phyloP scores from a whole-genome alignment of 2,329 filamentous ascomycete species.

The Amesomyces nigricolor region DNA sequence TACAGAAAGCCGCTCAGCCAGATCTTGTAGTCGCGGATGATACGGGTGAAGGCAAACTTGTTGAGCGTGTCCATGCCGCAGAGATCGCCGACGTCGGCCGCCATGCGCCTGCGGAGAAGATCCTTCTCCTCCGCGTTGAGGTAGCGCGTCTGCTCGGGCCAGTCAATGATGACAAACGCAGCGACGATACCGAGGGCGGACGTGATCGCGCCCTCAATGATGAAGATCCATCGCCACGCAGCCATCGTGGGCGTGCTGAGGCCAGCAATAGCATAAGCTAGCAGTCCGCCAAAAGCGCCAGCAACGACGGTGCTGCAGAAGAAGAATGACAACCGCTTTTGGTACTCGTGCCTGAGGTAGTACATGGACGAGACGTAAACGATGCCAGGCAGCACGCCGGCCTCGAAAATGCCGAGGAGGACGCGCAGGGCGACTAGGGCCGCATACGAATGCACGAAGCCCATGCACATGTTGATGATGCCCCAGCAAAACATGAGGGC shows the following conservation, averaged over 20 bases:
- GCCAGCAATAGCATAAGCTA: conserved; percentile 43
- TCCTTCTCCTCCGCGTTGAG: conserved; percentile 38
- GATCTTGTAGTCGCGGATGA: conserved; percentile 44
- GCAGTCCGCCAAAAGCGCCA: conserved; percentile 41
- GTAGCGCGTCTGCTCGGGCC: conserved; percentile 35
- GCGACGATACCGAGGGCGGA: conserved; percentile 35
- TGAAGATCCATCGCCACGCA: conserved; percentile 52
- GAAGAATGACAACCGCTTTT: conserved; percentile 41
- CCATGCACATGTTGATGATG: conserved; percentile 42
- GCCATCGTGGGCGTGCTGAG: conserved; percentile 37
- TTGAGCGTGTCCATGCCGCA: conserved; percentile 31
- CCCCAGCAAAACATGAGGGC: conserved; percentile 41
- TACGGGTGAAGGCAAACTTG: conserved; percentile 31
- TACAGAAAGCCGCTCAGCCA: conserved; percentile 33
- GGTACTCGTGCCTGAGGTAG: conserved; percentile 45
- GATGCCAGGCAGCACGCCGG: conserved; percentile 36
- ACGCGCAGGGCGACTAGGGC: conserved; percentile 38
- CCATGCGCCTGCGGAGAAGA: conserved; percentile 33
- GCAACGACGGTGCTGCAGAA: conserved; percentile 39
- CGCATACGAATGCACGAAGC: conserved; percentile 37
- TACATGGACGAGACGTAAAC: conserved; percentile 45
- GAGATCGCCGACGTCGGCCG: conserved; percentile 23
- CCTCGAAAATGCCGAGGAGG: conserved; percentile 38
- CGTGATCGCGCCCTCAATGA: conserved; percentile 45
- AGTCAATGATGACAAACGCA: conserved; percentile 44